Evolutionary conservation across 2,329 filamentous ascomycete species (phyloP).

Genomic region (Pestalotiopsis sp.): DNA sequence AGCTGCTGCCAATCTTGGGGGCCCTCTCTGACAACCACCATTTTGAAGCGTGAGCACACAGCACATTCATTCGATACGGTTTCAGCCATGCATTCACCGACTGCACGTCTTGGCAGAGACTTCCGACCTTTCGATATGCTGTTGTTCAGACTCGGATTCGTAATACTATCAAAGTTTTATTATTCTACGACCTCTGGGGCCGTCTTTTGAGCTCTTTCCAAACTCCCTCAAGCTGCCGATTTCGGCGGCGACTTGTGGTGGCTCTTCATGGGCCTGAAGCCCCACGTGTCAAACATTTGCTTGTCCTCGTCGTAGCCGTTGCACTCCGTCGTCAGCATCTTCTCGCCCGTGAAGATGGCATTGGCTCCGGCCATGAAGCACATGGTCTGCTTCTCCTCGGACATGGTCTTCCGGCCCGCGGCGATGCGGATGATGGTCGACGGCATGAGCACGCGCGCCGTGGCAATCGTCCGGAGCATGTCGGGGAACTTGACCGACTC

Average conservation of each 20-base stretch:
- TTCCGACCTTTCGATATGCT: not conserved
- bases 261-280: slow-evolving; percentile 73
- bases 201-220: not conserved
- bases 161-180: not conserved
- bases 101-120: no score
- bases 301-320: slow-evolving; percentile 90
- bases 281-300: slow-evolving; percentile 82
- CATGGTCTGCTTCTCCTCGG: slow-evolving; percentile 84
- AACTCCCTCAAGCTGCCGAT: not conserved
- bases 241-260: slow-evolving; percentile 23
- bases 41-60: no score
- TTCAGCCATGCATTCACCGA: no score
- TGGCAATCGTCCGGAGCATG: slow-evolving; percentile 81
- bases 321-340: slow-evolving; percentile 92
- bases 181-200: not conserved
- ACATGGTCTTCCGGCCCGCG: slow-evolving; percentile 81
- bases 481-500: slow-evolving; percentile 76
- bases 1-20: no score
- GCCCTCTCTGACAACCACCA: no score
- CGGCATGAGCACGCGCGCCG: slow-evolving; percentile 82
- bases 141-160: not conserved
- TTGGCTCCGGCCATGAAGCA: slow-evolving; percentile 93
- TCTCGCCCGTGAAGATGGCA: slow-evolving; percentile 93
- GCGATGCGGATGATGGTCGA: slow-evolving; percentile 85
- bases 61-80: no score